phyloP scores from a whole-genome alignment of 495 filamentous ascomycete species.

The Aspergillus sclerotiicarbonarius region DNA sequence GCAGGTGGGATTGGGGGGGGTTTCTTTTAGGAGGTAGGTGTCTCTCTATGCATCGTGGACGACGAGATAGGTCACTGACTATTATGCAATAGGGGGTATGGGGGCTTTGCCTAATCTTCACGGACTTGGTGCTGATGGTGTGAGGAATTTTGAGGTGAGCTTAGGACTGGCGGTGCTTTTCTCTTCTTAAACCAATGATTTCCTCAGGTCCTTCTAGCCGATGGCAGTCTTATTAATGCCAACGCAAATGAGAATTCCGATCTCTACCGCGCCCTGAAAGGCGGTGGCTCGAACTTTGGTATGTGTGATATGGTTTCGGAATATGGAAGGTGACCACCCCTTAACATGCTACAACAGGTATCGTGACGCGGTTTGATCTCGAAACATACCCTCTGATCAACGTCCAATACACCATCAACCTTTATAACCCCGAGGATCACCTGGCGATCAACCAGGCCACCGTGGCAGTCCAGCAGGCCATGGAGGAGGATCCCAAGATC shows the following conservation, averaged over 20 bases:
- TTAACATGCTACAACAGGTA: neutral
- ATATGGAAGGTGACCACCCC: slow-evolving; percentile 4
- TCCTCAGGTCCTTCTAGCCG: slow-evolving; percentile 40
- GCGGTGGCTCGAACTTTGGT: slow-evolving; percentile 29
- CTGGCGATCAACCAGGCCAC: slow-evolving; percentile 2
- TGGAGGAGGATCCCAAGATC: slow-evolving; percentile 12
- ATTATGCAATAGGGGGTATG: slow-evolving; percentile 1
- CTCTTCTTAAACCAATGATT: neutral
- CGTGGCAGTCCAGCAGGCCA: neutral
- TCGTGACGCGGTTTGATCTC: slow-evolving; percentile 6
- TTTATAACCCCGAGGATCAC: slow-evolving; percentile 2
- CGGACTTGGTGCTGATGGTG: neutral
- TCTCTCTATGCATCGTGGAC: too few species aligned
- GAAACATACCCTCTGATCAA: neutral
- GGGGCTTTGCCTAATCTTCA: slow-evolving; percentile 7
- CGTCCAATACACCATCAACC: slow-evolving; percentile 4
- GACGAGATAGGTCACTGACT: too few species aligned
- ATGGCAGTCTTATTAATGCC: slow-evolving; percentile 43
- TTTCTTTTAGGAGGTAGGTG: slow-evolving; percentile 2
- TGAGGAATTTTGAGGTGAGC: slow-evolving; percentile 3
- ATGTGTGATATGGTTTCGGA: neutral
- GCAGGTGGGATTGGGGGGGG: slow-evolving; percentile 1
- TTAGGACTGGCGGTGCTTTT: neutral
- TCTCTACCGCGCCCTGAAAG: slow-evolving; percentile 30
- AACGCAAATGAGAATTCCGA: slow-evolving; percentile 35